Evolutionary conservation across 345 rosid genomes (phyloP), one percentile per base, ranked within the genome.

Genomic region (Excoecaria agallocha): DNA sequence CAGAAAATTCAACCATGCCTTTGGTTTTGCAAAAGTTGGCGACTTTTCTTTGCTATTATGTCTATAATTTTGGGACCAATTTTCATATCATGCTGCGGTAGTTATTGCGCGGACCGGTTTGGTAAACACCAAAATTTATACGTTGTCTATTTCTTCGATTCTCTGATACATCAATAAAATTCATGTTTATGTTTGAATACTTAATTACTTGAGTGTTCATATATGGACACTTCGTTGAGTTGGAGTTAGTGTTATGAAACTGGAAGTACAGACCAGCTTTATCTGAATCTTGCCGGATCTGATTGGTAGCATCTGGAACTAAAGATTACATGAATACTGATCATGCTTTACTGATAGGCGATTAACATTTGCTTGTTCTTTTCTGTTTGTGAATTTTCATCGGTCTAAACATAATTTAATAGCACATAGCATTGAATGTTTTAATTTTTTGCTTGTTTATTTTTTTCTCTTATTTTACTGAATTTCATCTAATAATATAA

Each of bases 401-500:
- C 43, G 17, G 20, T 15, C 24, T 45, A 1, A 17, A 16, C 17
- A 19, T 15, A 6, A 6, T 38, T 16, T 30, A 8, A 64, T 19
- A 41, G 9, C 68, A 19, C 8, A 19, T 39, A 63, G 45, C 16
- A 37, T 12, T 0, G 20, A 38, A 7, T 50, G 62, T 20, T 71
- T 41, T 51, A n/a, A 19, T 66, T 30, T 20, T 58, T 64, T 15
- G 22, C 43, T 50, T 16, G 66, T 54, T 12, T 61, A 12, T 61
- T 41, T 62, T n/a, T 10, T 37, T 6, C 20, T 60, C 0, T 60
- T 25, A 10, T 30, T 12, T 25, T 30, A 30, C n/a, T 72, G 5
- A 48, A 25, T 70, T 70, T n/a, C 62, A 50, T 58, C 66, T 54
- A 43, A 56, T 46, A 12, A 17, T 46, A 59, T 52, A 46, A 59